A percentile compares a stretch with the other conserved stretches of the same genome.
These are phyloP conservation scores for Salvia hispanica DNA, from an alignment of 257 asterid genomes.

Conservation along the genomic window DNA sequence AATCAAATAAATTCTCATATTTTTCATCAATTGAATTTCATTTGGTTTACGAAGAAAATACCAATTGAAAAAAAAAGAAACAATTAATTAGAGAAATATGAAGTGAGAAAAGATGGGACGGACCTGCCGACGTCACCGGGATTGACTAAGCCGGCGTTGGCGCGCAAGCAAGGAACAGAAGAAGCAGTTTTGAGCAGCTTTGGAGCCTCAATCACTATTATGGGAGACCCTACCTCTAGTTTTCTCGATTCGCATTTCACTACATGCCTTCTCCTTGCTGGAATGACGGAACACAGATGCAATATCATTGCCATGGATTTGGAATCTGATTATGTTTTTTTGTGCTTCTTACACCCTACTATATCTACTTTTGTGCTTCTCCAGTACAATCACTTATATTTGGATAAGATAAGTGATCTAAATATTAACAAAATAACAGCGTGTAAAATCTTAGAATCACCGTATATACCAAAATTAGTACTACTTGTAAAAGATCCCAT, in stretches of 20 bases:
- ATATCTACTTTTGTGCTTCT: background rate
- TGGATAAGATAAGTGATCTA: background rate
- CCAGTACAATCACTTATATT: background rate
- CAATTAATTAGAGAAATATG: background rate
- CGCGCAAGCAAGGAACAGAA: conserved; percentile 77
- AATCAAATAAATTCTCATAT: no score
- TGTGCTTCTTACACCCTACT: conserved; percentile 29
- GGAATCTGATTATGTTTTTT: conserved; percentile 28
- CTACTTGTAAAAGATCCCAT: no score
- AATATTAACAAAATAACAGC: no score
- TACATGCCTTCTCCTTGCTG: conserved; percentile 29
- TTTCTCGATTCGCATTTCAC: conserved; percentile 38
- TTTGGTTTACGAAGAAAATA: no score
- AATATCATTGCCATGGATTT: conserved; percentile 38
- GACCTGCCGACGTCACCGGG: conserved; percentile 92
- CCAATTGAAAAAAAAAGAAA: no score
- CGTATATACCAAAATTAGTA: no score
- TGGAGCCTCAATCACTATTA: conserved; percentile 73
- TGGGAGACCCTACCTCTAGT: conserved; percentile 72
- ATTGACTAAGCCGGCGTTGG: conserved; percentile 66
- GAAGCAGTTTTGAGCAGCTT: conserved; percentile 73
- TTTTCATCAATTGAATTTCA: no score
- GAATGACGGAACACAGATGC: conserved; percentile 30
- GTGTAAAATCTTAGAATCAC: no score
- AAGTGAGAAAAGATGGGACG: conserved; percentile 28